Evolutionary conservation across 768 basidiomycete species (phyloP).

Genomic region (Termitomyces heimii): DNA sequence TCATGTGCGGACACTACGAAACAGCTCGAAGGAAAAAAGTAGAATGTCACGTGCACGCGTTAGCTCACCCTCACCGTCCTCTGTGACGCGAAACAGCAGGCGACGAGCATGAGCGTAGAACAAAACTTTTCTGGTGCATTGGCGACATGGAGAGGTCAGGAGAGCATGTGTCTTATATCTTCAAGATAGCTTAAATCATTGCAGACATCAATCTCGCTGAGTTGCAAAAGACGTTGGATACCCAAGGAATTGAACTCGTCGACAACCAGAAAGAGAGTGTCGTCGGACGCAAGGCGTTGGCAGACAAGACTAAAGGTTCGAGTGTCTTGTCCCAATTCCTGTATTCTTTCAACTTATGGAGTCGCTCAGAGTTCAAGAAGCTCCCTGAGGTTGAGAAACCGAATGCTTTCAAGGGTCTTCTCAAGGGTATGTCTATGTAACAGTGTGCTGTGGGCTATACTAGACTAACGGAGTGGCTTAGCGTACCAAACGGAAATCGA

Average conservation of each 20-base stretch:
- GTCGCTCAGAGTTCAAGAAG: slow-evolving; percentile 86
- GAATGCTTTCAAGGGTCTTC: slow-evolving; percentile 79
- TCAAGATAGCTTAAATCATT: background rate
- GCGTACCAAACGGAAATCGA: slow-evolving; percentile 98
- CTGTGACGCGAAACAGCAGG: slow-evolving; percentile 1
- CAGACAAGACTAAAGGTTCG: slow-evolving; percentile 96
- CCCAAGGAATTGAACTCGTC: slow-evolving; percentile 90
- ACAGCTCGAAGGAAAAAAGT: slow-evolving; percentile 10
- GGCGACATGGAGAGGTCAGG: slow-evolving; percentile 84
- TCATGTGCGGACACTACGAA: slow-evolving; percentile 14
- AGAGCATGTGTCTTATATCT: background rate
- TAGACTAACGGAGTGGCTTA: slow-evolving; percentile 21
- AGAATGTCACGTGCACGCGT: slow-evolving; percentile 19
- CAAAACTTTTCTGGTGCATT: slow-evolving; percentile 92
- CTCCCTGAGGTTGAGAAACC: slow-evolving; percentile 87
- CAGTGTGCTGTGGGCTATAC: background rate
- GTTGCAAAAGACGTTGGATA: slow-evolving; percentile 88
- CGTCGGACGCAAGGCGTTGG: slow-evolving; percentile 87
- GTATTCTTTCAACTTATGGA: background rate
- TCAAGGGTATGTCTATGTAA: slow-evolving; percentile 65
- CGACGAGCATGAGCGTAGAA: slow-evolving; percentile 32
- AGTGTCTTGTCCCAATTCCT: background rate
- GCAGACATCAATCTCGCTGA: slow-evolving; percentile 84
- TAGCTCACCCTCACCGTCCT: background rate
- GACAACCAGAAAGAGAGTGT: slow-evolving; percentile 99